Conservation (phyloP, 2,329 filamentous ascomycete genomes). For the Ceratocystis lukuohia region DNA sequence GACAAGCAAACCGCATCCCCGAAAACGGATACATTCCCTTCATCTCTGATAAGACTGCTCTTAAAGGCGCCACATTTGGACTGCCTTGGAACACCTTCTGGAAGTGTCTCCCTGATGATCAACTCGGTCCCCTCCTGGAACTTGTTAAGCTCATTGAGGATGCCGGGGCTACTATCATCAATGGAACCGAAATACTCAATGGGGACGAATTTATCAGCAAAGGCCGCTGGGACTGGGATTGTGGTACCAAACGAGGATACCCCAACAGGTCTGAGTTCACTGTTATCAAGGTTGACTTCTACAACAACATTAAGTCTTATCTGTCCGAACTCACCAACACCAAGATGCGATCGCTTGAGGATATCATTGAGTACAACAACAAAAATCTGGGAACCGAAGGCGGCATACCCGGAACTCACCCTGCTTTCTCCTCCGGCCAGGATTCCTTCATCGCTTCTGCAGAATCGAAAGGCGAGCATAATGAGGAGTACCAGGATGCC, state of each 20-base stretch:
- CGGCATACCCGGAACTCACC: constrained; percentile 42
- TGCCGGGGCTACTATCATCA: constrained; percentile 54
- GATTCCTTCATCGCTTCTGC: constrained; percentile 55
- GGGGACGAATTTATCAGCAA: constrained; percentile 49
- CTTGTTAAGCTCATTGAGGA: constrained; percentile 34
- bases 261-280: no score
- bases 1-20: constrained; percentile 42
- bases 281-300: no score
- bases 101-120: constrained; percentile 43
- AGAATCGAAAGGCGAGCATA: constrained; percentile 43
- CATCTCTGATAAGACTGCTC: constrained; percentile 38
- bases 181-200: constrained; percentile 54
- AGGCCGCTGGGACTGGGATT: constrained; percentile 63
- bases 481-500: constrained; percentile 55
- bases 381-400: constrained; percentile 54
- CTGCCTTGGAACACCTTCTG: constrained; percentile 62
- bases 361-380: no score
- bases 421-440: constrained; percentile 57
- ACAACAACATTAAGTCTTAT: no score
- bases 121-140: constrained; percentile 38
- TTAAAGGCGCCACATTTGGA: constrained; percentile 52
- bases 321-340: no score
- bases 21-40: constrained; percentile 42
- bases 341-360: no score
- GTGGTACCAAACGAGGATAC: constrained; percentile 34